Percentiles rank a stretch among this genome's conserved stretches.
Evolutionary conservation across 2,329 filamentous ascomycete species (phyloP).

Genomic region (Calonectria pseudoreteaudii): DNA sequence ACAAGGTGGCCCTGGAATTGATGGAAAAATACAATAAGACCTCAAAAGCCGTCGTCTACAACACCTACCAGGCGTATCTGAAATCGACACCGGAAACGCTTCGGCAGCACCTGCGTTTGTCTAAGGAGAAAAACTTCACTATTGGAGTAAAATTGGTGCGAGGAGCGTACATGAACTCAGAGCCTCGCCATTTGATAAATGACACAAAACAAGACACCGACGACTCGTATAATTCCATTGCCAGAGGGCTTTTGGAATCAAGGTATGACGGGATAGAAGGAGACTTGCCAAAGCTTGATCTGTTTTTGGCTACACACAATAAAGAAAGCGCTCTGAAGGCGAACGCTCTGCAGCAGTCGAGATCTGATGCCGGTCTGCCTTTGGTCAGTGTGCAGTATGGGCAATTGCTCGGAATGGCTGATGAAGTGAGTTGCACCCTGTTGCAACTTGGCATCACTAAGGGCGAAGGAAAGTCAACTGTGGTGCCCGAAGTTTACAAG

Average conservation of each 20-base stretch:
- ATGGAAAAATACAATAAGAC: constrained; percentile 54
- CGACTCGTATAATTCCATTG: constrained; percentile 61
- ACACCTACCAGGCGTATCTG: constrained; percentile 69
- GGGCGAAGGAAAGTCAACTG: background rate
- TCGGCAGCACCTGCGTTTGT: constrained; percentile 57
- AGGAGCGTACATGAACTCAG: constrained; percentile 65
- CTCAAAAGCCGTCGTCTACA: constrained; percentile 52
- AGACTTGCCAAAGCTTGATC: constrained; percentile 58
- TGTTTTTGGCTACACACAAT: constrained; percentile 68
- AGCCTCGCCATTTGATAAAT: constrained; percentile 61
- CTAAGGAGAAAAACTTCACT: constrained; percentile 59
- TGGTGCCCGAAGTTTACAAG: constrained; percentile 6
- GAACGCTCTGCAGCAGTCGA: background rate
- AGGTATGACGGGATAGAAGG: constrained; percentile 24
- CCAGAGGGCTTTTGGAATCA: constrained; percentile 56
- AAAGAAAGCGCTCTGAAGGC: constrained; percentile 40
- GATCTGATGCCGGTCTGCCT: background rate
- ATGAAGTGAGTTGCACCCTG: constrained; percentile 13
- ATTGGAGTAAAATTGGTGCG: constrained; percentile 68
- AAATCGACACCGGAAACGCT: constrained; percentile 58
- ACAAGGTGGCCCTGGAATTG: constrained; percentile 46
- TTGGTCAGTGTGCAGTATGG: constrained; percentile 1
- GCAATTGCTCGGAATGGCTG: constrained; percentile 17
- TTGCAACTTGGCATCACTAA: background rate
- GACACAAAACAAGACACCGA: constrained; percentile 66